phyloP scores from a whole-genome alignment of 352 stramenopile species.

The Blastocystis sp. region DNA sequence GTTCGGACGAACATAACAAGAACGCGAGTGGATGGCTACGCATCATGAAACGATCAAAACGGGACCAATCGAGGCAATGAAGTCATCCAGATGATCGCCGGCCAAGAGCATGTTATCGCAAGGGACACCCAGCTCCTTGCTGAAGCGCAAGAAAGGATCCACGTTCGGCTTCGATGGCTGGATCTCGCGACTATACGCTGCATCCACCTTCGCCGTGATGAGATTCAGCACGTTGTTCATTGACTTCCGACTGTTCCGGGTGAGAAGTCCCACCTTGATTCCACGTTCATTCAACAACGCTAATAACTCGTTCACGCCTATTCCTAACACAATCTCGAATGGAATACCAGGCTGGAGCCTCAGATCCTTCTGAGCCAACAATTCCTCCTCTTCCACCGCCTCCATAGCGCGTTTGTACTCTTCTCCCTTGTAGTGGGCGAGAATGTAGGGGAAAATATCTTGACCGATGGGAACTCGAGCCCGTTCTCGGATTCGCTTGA shows the following conservation, averaged over 20 bases:
- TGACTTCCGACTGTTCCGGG: slow-evolving; percentile 8
- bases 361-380: slow-evolving; percentile 20
- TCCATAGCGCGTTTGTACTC: slow-evolving; percentile 48
- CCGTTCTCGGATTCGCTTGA: slow-evolving; percentile 19
- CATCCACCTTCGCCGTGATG: slow-evolving; percentile 26
- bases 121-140: slow-evolving; percentile 26
- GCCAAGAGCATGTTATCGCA: slow-evolving; percentile 28
- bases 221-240: slow-evolving; percentile 38
- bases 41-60: neutral
- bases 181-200: slow-evolving; percentile 48
- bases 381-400: slow-evolving; percentile 28
- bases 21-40: slow-evolving; percentile 31
- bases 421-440: slow-evolving; percentile 28
- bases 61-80: slow-evolving; percentile 36
- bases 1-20: slow-evolving; percentile 46
- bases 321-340: neutral
- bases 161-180: slow-evolving; percentile 60
- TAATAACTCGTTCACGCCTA: slow-evolving; percentile 49
- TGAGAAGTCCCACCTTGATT: slow-evolving; percentile 47
- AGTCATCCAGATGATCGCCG: slow-evolving; percentile 62
- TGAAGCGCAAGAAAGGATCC: slow-evolving; percentile 34
- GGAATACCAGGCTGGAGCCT: neutral
- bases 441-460: slow-evolving; percentile 60
- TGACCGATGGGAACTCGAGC: slow-evolving; percentile 20
- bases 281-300: slow-evolving; percentile 28